Base-by-base conservation (phyloP, 192 early-diverging fungal genomes). In the Coemansia biformis region DNA sequence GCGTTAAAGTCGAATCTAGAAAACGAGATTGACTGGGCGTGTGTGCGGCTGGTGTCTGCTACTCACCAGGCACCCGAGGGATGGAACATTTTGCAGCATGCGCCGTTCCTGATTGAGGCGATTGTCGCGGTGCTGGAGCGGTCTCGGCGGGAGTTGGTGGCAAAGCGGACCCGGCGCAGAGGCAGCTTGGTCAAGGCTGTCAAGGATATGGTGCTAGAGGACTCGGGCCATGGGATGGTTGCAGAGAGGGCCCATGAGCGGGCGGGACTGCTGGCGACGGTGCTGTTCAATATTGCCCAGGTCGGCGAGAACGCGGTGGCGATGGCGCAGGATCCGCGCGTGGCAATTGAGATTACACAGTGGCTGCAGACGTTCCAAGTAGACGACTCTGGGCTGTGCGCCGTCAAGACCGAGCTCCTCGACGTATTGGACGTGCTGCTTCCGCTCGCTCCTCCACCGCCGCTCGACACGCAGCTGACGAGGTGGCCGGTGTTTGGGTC, bases 1-100 rank as follows among this genome's bases (percentile, higher is more conserved):
- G 72, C 72, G 2, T 40, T 75, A 9, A 67, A 68, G 41, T 75
- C 72, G 0, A 32, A 28, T 0, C 49, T 75, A 24, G 57, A 63
- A 11, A 75, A 75, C 26, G 72, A 75, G 39, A 64, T 75, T 4
- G 72, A 75, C 57, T 75, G 72, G 72, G 72, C 65, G 13, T 64
- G 72, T 16, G 60, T 44, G 16, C 59, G 65, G 0, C 43, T 75
- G 21, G 66, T 46, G 7, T 21, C 60, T 0, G 72, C 65, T 8
- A 68, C 72, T 2, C 55, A 59, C 26, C 46, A 51, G 32, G 47
- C 48, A 16, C 47, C 59, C 11, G 72, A 75, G 30, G 19, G 32
- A 8, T 75, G 65, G 64, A 47, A 43, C 6, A 8, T 75, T 2
- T 23, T 23, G 19, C 56, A 54, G 22, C 42, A 75, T 35, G 59